Evolutionary conservation across 257 asterid species (phyloP).

Genomic region (Solanum chaucha): DNA sequence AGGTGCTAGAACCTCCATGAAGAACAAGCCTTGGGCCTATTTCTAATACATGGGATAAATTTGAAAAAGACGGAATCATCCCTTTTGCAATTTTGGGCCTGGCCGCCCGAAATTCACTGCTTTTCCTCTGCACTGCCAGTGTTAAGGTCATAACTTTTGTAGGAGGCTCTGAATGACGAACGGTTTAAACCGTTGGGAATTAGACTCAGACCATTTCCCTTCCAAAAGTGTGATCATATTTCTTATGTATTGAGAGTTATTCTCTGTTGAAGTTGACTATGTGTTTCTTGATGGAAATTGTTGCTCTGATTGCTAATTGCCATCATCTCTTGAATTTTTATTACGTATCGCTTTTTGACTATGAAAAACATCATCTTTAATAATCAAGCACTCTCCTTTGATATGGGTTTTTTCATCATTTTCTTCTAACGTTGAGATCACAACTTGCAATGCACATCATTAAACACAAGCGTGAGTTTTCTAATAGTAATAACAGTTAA

Average conservation of each 20-base stretch:
- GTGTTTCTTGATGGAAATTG: background rate
- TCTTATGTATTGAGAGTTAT: background rate
- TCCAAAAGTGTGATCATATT: background rate
- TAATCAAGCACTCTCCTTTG: background rate
- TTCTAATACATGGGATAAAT: background rate
- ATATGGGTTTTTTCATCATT: background rate
- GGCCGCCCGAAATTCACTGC: background rate
- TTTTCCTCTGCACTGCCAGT: background rate
- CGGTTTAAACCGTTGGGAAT: background rate
- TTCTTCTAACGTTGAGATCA: background rate
- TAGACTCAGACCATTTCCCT: background rate
- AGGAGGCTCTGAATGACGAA: background rate
- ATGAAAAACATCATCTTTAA: background rate
- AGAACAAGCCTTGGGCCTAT: background rate
- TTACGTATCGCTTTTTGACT: background rate
- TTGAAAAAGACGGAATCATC: background rate
- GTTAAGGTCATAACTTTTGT: background rate
- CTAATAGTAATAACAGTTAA: background rate
- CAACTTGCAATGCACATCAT: background rate
- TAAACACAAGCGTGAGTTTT: background rate
- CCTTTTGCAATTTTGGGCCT: background rate
- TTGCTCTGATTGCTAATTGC: background rate
- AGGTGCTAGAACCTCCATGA: background rate
- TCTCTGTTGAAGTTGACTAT: background rate
- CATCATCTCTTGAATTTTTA: background rate